phyloP scores from a whole-genome alignment of 2,329 filamentous ascomycete species.

The Pyrenophora seminiperda region DNA sequence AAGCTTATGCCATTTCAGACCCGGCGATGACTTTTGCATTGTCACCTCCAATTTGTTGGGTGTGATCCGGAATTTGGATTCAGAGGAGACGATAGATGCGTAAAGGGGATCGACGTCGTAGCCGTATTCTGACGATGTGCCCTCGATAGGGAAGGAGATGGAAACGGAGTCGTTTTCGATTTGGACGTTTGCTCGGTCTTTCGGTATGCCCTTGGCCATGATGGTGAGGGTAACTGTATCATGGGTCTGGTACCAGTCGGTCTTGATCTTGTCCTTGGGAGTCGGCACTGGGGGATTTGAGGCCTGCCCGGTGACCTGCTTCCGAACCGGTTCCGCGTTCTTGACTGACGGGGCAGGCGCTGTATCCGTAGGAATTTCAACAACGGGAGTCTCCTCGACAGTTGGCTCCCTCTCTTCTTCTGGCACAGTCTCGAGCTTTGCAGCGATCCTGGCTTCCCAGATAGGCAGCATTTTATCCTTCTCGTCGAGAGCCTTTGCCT shows the following conservation, averaged over 20 bases:
- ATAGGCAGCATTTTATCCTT: constrained; percentile 60
- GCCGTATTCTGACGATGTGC: constrained; percentile 60
- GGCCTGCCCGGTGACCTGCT: constrained; percentile 33
- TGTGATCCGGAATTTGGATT: constrained; percentile 68
- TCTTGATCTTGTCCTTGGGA: constrained; percentile 63
- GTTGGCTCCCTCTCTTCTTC: constrained; percentile 52
- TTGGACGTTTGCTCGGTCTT: constrained; percentile 60
- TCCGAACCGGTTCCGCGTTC: constrained; percentile 8
- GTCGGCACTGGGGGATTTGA: constrained; percentile 45
- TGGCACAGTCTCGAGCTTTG: constrained; percentile 57
- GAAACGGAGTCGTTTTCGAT: constrained; percentile 58
- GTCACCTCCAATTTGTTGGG: constrained; percentile 80
- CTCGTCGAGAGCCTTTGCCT: constrained; percentile 59
- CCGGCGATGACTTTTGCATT: constrained; percentile 68
- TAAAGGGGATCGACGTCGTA: constrained; percentile 71
- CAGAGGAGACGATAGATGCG: constrained; percentile 64
- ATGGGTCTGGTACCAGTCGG: constrained; percentile 71
- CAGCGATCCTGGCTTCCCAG: constrained; percentile 63
- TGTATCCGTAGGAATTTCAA: constrained; percentile 52
- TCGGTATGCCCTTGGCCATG: constrained; percentile 67
- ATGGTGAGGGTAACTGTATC: constrained; percentile 67
- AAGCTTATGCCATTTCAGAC: constrained; percentile 70
- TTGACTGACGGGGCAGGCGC: constrained; percentile 18
- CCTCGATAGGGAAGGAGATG: constrained; percentile 63
- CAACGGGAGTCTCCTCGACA: constrained; percentile 58